Evolutionary conservation across 2,329 filamentous ascomycete species (phyloP).

Genomic region (Penicillium freii): DNA sequence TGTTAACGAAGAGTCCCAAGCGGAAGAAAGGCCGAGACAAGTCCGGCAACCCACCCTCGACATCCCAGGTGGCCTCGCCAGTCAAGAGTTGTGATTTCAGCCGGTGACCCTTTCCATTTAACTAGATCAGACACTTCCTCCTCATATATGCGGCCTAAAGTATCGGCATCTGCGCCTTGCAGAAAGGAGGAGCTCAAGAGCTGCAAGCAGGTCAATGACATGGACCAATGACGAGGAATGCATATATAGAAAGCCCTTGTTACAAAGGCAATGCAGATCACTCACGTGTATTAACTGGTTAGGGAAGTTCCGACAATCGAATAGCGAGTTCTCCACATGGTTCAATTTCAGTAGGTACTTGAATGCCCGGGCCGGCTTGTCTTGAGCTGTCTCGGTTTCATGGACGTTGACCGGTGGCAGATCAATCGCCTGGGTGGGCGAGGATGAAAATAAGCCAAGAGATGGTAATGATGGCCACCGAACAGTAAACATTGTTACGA

Average conservation of each 20-base stretch:
- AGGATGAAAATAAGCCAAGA: slow-evolving; percentile 27
- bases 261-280: background rate
- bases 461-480: slow-evolving; percentile 25
- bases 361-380: slow-evolving; percentile 76
- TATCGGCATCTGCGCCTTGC: slow-evolving; percentile 69
- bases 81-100: slow-evolving; percentile 77
- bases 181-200: slow-evolving; percentile 82
- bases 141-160: slow-evolving; percentile 80
- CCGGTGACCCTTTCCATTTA: slow-evolving; percentile 78
- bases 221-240: background rate
- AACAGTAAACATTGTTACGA: slow-evolving; percentile 22
- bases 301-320: slow-evolving; percentile 69
- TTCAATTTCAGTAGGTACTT: slow-evolving; percentile 91
- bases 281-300: slow-evolving; percentile 77
- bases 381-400: slow-evolving; percentile 74
- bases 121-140: slow-evolving; percentile 68
- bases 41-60: slow-evolving; percentile 51
- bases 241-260: background rate
- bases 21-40: background rate
- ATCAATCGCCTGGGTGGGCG: slow-evolving; percentile 31
- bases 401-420: slow-evolving; percentile 70
- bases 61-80: slow-evolving; percentile 85
- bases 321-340: slow-evolving; percentile 83
- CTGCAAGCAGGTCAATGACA: slow-evolving; percentile 35
- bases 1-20: slow-evolving; percentile 1